phyloP scores from a whole-genome alignment of 345 rosid species.

The Brassica rapa region DNA sequence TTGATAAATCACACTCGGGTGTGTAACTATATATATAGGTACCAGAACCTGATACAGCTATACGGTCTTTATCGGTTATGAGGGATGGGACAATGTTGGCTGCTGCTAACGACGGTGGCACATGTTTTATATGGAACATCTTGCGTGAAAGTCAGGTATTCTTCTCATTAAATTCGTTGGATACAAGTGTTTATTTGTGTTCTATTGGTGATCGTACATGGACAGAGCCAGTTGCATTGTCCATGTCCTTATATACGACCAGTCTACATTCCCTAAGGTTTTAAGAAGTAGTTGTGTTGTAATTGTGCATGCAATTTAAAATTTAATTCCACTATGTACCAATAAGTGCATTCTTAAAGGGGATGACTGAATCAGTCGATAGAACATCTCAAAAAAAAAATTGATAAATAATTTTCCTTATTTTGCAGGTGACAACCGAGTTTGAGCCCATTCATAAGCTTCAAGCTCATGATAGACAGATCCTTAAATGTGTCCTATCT shows the following conservation, averaged over 20 bases:
- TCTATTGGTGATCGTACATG: background rate
- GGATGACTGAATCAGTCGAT: background rate
- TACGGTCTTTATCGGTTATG: slow-evolving; percentile 86
- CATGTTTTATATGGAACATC: slow-evolving; percentile 90
- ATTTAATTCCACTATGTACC: background rate
- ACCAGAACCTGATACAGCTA: slow-evolving; percentile 78
- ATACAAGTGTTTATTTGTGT: background rate
- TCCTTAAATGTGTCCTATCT: slow-evolving; percentile 88
- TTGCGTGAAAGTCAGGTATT: slow-evolving; percentile 64
- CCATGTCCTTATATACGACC: background rate
- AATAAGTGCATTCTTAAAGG: background rate
- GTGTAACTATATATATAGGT: slow-evolving; percentile 11
- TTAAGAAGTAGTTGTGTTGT: background rate
- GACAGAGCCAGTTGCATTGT: background rate
- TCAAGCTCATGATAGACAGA: slow-evolving; percentile 78
- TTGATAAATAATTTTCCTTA: background rate
- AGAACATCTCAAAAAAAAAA: background rate
- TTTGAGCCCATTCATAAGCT: slow-evolving; percentile 92
- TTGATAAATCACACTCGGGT: background rate
- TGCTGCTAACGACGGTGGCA: slow-evolving; percentile 89
- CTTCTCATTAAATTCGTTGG: background rate
- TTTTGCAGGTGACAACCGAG: slow-evolving; percentile 68
- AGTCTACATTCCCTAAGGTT: background rate
- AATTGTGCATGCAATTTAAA: background rate
- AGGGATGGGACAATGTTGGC: slow-evolving; percentile 92